These are phyloP conservation scores for Thelephora aurantiotincta DNA, from an alignment of 768 basidiomycete genomes.

Conservation along the genomic window DNA sequence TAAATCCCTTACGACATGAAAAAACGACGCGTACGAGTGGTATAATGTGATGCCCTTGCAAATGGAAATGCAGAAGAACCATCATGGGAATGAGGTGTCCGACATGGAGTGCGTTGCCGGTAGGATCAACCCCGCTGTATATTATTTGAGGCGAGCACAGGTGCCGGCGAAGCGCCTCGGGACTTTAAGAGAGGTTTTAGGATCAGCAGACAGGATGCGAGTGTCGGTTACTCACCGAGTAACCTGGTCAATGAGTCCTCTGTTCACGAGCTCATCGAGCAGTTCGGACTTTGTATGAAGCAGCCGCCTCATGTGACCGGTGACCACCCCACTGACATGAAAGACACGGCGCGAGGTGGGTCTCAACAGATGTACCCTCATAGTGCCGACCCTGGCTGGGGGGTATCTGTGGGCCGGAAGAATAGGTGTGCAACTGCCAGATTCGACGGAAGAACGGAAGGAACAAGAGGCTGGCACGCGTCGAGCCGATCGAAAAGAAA, in stretches of 20 bases:
- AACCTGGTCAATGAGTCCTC: constrained; percentile 22
- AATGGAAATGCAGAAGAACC: constrained; percentile 74
- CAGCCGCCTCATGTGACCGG: background rate
- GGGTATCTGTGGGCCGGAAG: too few species aligned
- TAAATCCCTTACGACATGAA: background rate
- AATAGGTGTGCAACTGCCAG: too few species aligned
- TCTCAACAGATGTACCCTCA: too few species aligned
- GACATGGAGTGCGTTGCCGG: constrained; percentile 79
- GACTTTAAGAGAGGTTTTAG: background rate
- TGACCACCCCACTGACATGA: too few species aligned
- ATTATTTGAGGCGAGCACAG: constrained; percentile 29
- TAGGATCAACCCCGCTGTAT: constrained; percentile 90
- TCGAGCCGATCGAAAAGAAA: too few species aligned
- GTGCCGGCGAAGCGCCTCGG: constrained; percentile 6
- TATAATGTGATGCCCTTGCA: constrained; percentile 72
- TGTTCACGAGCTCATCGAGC: constrained; percentile 18
- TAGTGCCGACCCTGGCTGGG: too few species aligned
- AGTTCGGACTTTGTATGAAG: constrained; percentile 12
- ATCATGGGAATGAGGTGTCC: constrained; percentile 89
- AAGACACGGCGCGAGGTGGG: too few species aligned
- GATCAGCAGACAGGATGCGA: background rate
- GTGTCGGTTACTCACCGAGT: constrained; percentile 15
- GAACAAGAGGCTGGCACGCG: too few species aligned
- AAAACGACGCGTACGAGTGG: constrained; percentile 50
- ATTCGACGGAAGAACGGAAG: too few species aligned